These are phyloP conservation scores for Simplicillium sp. DNA, from an alignment of 2,329 filamentous ascomycete genomes.

Conservation along the genomic window DNA sequence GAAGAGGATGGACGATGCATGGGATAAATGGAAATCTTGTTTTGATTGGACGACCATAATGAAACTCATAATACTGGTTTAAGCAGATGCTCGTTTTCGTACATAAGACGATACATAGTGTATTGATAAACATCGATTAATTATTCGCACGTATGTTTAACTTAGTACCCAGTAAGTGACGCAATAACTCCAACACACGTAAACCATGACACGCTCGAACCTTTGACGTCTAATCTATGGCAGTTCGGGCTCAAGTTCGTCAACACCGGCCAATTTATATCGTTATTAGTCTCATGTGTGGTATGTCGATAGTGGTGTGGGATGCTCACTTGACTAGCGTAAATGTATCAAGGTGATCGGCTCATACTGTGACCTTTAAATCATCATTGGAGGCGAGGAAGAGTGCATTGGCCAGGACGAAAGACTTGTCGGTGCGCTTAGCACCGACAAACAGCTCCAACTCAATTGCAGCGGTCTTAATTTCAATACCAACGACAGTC, in stretches of 20 bases:
- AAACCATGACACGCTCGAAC: too few species aligned
- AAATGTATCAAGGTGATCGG: not conserved
- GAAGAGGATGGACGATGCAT: constrained; percentile 18
- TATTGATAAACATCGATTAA: too few species aligned
- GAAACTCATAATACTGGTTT: too few species aligned
- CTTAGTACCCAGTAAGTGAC: too few species aligned
- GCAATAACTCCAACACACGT: too few species aligned
- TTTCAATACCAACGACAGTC: not conserved
- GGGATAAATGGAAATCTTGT: too few species aligned
- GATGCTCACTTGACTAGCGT: not conserved
- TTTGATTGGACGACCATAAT: too few species aligned
- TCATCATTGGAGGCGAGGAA: not conserved
- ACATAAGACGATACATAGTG: too few species aligned
- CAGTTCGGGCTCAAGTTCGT: not conserved
- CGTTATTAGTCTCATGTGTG: not conserved
- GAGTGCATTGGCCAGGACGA: not conserved
- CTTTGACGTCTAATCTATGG: too few species aligned
- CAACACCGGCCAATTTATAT: not conserved
- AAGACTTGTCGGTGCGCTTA: not conserved
- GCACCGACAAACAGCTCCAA: not conserved
- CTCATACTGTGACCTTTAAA: not conserved
- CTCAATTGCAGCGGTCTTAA: not conserved
- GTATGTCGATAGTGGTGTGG: not conserved
- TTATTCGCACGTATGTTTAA: too few species aligned
- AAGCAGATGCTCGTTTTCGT: too few species aligned